phyloP scores from a whole-genome alignment of 352 stramenopile genomes.

The Hyaloperonospora brassicae region DNA sequence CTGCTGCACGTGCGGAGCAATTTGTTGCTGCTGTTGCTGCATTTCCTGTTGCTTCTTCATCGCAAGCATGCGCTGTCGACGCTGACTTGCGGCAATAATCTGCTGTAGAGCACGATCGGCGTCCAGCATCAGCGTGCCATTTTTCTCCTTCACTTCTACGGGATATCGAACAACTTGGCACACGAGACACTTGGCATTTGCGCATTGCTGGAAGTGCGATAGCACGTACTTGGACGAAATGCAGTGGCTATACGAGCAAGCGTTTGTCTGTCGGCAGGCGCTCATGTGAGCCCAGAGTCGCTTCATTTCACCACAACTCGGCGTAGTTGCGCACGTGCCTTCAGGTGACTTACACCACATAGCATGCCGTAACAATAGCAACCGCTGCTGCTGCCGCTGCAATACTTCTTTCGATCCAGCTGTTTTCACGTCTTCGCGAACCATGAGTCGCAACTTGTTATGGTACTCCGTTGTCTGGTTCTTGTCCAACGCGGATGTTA shows the following conservation, averaged over 20 bases:
- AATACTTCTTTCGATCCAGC: conserved; percentile 90
- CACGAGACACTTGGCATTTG: conserved; percentile 94
- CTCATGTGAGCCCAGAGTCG: conserved; percentile 97
- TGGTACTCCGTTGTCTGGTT: conserved; percentile 77
- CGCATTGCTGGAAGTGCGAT: conserved; percentile 98
- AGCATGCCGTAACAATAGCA: conserved; percentile 95
- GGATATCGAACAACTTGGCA: conserved; percentile 96
- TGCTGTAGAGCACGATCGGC: conserved; percentile 67
- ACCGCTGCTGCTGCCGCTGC: conserved; percentile 95
- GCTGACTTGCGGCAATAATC: conserved; percentile 65
- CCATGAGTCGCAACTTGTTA: conserved; percentile 80
- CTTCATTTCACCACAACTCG: conserved; percentile 97
- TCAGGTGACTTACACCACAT: conserved; percentile 96
- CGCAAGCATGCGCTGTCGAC: conserved; percentile 41
- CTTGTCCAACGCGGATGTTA: conserved; percentile 74
- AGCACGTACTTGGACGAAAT: conserved; percentile 98
- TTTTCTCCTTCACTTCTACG: conserved; percentile 92
- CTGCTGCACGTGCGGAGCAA: conserved; percentile 14
- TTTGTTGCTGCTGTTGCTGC: conserved; percentile 27
- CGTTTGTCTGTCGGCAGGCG: conserved; percentile 93
- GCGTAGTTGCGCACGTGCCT: conserved; percentile 89
- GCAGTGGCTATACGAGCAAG: conserved; percentile 96
- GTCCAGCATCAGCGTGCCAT: conserved; percentile 77
- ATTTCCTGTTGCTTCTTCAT: conserved; percentile 35
- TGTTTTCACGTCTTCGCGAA: conserved; percentile 60